Conservation (phyloP, 257 asterid genomes). For the Euphrasia confusa region DNA sequence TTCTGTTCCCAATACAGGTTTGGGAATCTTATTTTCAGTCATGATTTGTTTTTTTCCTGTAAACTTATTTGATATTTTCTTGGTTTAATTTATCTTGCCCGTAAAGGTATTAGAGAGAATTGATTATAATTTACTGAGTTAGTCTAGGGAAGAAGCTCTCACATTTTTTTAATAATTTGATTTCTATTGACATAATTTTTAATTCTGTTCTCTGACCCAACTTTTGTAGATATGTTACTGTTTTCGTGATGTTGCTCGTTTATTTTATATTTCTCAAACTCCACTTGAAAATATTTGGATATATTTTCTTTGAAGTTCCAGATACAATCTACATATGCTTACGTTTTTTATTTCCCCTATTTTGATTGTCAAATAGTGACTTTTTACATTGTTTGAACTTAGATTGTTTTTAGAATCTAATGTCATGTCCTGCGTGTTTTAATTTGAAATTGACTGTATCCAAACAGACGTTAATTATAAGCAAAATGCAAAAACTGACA, state of each 20-base stretch:
- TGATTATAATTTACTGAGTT: conserved; percentile 8
- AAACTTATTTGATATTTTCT: not conserved
- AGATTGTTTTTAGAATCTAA: conserved; percentile 7
- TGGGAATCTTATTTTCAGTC: conserved; percentile 5
- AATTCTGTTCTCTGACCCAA: no score
- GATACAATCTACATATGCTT: no score
- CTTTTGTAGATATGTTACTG: no score
- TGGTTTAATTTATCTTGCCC: conserved; percentile 1
- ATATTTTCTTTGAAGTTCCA: no score
- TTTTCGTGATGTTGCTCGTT: no score
- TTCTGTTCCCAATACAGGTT: conserved; percentile 88
- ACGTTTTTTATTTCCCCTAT: no score
- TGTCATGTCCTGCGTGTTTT: conserved; percentile 21
- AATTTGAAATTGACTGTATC: conserved; percentile 28
- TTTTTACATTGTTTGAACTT: not conserved
- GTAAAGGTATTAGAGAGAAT: not conserved
- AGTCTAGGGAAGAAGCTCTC: not conserved
- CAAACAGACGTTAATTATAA: conserved; percentile 68
- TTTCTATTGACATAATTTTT: no score
- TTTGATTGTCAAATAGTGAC: not conserved
- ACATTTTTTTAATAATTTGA: no score
- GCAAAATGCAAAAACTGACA: conserved; percentile 85
- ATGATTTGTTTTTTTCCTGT: conserved; percentile 9
- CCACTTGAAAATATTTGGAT: not conserved
- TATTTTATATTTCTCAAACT: no score